Percentiles rank a stretch among this genome's conserved stretches.
Evolutionary conservation across 2,329 filamentous ascomycete genomes (phyloP).

Genomic region (Colletotrichum falcatum): DNA sequence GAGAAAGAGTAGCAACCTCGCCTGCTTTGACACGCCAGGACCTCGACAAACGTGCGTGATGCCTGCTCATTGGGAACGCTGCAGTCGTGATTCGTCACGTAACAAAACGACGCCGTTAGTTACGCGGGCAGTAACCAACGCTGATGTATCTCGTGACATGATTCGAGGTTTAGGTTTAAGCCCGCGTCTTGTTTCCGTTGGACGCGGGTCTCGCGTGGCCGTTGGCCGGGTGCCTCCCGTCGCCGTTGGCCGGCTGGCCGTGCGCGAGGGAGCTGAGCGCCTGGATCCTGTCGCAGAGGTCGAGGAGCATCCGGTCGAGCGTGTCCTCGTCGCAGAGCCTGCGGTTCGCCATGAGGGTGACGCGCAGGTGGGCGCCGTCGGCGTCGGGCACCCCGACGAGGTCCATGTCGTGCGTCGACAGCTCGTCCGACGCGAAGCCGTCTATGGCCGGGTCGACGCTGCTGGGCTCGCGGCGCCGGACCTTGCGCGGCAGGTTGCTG

Average conservation of each 20-base stretch:
- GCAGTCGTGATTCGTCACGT: background rate
- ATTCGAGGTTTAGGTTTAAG: no score
- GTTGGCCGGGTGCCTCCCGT: background rate
- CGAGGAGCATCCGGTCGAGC: background rate
- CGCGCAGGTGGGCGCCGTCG: background rate
- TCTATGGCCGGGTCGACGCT: background rate
- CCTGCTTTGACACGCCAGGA: no score
- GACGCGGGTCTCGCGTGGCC: background rate
- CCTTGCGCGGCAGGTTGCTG: background rate
- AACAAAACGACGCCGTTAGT: no score
- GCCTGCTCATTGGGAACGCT: no score
- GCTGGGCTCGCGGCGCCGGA: background rate
- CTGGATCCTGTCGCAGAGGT: background rate
- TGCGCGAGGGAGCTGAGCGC: background rate
- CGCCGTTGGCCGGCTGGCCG: no score
- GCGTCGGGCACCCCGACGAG: background rate
- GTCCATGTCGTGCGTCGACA: constrained; percentile 1
- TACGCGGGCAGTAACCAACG: no score
- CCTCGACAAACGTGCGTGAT: no score
- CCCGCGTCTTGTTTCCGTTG: background rate
- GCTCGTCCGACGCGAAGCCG: background rate
- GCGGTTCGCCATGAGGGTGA: background rate
- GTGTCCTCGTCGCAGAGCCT: constrained; percentile 1
- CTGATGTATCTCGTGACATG: no score
- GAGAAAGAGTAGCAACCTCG: background rate